Conservation (phyloP, 148 eudicot species). For the Nepenthes mirabilis region DNA sequence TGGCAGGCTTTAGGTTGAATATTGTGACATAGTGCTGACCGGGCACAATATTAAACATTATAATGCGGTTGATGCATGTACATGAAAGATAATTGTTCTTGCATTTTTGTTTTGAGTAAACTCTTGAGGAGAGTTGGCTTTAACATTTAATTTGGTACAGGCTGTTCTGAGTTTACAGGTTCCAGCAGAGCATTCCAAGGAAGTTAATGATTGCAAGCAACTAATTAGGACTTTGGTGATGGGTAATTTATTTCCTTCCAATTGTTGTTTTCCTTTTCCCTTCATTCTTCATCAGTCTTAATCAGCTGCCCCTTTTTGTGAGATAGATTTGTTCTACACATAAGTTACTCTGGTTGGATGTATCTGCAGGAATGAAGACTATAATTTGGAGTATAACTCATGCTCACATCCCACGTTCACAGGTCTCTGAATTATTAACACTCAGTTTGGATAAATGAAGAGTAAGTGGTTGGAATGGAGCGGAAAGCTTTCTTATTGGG, state of each 20-base stretch:
- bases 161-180: slow-evolving; percentile 84
- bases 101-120: background rate
- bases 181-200: slow-evolving; percentile 86
- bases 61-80: background rate
- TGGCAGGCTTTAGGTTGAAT: too few species aligned
- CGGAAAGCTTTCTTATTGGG: too few species aligned
- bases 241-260: slow-evolving; percentile 36
- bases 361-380: slow-evolving; percentile 86
- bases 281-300: background rate
- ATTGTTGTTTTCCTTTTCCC: background rate
- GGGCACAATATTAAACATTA: background rate
- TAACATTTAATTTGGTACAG: slow-evolving; percentile 30
- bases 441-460: too few species aligned
- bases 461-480: background rate
- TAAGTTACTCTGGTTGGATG: background rate
- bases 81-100: background rate
- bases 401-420: slow-evolving; percentile 82
- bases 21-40: too few species aligned
- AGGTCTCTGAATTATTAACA: slow-evolving; percentile 26
- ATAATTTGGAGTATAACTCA: slow-evolving; percentile 98
- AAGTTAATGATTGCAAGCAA: slow-evolving; percentile 89
- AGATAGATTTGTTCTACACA: too few species aligned
- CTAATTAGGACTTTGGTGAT: slow-evolving; percentile 86
- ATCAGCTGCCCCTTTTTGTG: too few species aligned
- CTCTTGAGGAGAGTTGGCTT: slow-evolving; percentile 1